Base-by-base conservation (phyloP, 495 filamentous ascomycete species). In the Xanthoparmelia taractica region DNA sequence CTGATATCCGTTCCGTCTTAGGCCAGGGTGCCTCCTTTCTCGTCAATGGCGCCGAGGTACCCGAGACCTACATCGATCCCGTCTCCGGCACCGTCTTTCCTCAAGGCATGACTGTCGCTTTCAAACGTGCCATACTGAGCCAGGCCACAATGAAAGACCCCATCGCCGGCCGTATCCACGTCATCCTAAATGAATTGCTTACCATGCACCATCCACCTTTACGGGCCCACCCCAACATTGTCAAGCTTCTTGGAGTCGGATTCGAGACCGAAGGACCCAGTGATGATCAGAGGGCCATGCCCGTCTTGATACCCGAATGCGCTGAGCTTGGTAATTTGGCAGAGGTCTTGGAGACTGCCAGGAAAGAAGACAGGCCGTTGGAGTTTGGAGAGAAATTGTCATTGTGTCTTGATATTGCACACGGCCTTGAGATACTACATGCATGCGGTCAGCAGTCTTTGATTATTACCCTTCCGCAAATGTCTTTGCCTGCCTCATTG, bases 251-350 rank as follows among this genome's bases (percentile, higher is more conserved):
- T 34, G 70, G 69, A 6, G 47, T 72, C 29, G 69, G 64, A 8
- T 71, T 71, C 54, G 69, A 71, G 38, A 67, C 65, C 13, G 69
- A 69, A 15, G 65, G 70, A 1, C 69, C 67, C n/a, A 63, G 50
- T 34, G 56, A 61, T 37, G 43, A 50, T 29, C 61, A 68, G n/a
- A 67, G 65, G 29, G 70, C 62, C 2, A 68, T 72, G 55, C 70
- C 70, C 18, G 69, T 69, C 10, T 56, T 72, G 11, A 60, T 72
- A 29, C 66, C 63, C 12, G 70, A 72, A 59, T 65, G 59, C 43
- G 70, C 70, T 20, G 70, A 72, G 48, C 38, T 71, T 27, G 70
- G 70, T 8, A 72, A 71, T 40, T 57, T 72, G 36, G 70, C 70
- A 5, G 70, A 72, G 36, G 59, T 69, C 55, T 57, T 71, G 8